Conservation (phyloP, 495 filamentous ascomycete genomes). For the Hypoxylon trugodes region DNA sequence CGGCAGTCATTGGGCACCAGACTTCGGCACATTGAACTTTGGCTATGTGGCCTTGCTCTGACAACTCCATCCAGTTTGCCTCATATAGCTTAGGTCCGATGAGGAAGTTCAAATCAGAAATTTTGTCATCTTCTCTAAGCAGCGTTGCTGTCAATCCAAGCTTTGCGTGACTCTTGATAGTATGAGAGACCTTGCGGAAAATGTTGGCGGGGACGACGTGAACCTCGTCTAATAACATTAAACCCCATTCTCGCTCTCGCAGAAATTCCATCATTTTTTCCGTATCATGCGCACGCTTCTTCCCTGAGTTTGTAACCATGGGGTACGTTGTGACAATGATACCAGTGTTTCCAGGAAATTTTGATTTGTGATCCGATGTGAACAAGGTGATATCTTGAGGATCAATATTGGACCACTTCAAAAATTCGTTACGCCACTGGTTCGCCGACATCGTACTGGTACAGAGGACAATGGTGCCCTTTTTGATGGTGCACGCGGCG, state of each 20-base stretch:
- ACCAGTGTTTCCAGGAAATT: constrained; percentile 87
- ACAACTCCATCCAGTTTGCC: constrained; percentile 99
- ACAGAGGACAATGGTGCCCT: constrained; percentile 92
- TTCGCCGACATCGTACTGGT: constrained; percentile 98
- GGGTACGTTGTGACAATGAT: constrained; percentile 98
- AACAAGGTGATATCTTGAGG: constrained; percentile 93
- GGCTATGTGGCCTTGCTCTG: constrained; percentile 95
- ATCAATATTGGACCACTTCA: constrained; percentile 98
- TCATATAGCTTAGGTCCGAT: constrained; percentile 98
- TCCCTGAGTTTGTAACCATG: constrained; percentile 88
- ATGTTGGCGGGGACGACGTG: constrained; percentile 97
- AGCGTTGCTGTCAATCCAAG: constrained; percentile 96
- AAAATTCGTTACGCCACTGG: constrained; percentile 94
- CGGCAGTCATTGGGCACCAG: constrained; percentile 98
- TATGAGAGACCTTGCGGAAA: constrained; percentile 90
- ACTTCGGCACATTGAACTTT: constrained; percentile 98
- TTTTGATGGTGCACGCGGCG: constrained; percentile 96
- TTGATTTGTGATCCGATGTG: constrained; percentile 91
- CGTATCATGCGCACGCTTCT: constrained; percentile 86
- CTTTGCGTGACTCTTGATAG: constrained; percentile 93
- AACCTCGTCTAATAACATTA: constrained; percentile 98
- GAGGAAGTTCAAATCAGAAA: constrained; percentile 94
- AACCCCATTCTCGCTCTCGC: constrained; percentile 83
- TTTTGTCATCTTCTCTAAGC: constrained; percentile 97
- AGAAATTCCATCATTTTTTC: constrained; percentile 99